Conservation (phyloP, 108 stramenopile genomes). For the Chaetoceros muelleri region DNA sequence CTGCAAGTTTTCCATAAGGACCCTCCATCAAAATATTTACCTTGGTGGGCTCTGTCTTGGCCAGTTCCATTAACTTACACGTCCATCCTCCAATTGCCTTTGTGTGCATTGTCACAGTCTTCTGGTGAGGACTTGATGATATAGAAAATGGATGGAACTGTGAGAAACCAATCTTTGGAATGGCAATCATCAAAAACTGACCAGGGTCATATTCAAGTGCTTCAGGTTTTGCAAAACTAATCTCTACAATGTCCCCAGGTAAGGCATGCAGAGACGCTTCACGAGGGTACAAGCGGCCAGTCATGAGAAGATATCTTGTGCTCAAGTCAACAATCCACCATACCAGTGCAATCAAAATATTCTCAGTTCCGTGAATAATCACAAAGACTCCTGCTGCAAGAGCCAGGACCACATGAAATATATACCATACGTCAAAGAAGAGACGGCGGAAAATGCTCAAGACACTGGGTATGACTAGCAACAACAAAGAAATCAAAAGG, state of each 20-base stretch:
- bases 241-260: background rate
- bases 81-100: constrained; percentile 6
- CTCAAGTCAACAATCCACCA: constrained; percentile 6
- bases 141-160: constrained; percentile 9
- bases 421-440: constrained; percentile 5
- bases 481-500: background rate
- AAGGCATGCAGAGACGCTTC: background rate
- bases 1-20: constrained; percentile 1
- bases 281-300: background rate
- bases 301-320: constrained; percentile 1
- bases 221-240: constrained; percentile 5
- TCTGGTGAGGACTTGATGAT: constrained; percentile 6
- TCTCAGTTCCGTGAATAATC: background rate
- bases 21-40: constrained; percentile 4
- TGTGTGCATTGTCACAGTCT: constrained; percentile 1
- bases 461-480: background rate
- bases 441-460: background rate
- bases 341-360: background rate
- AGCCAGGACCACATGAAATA: constrained; percentile 1
- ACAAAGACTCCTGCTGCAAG: constrained; percentile 1
- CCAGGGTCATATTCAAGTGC: constrained; percentile 2
- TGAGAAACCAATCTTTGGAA: background rate
- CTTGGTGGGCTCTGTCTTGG: background rate
- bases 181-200: constrained; percentile 6
- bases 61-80: background rate